phyloP scores from a whole-genome alignment of 2,329 filamentous ascomycete species.

The Verticillium albo-atrum region DNA sequence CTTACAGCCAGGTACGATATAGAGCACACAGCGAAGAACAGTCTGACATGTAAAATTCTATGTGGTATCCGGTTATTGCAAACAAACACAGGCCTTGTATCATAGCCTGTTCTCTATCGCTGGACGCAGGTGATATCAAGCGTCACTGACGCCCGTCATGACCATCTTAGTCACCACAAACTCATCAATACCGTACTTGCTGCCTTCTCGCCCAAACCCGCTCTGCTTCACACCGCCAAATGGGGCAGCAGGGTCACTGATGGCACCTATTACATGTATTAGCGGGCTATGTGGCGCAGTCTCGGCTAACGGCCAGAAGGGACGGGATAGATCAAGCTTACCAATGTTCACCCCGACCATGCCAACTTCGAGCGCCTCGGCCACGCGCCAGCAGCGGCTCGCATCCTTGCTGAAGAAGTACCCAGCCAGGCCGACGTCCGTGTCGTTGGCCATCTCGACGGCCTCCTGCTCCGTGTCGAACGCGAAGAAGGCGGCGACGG shows the following conservation, averaged over 20 bases:
- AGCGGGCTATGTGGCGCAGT: background rate
- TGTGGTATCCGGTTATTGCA: no score
- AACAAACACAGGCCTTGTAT: no score
- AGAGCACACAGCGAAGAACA: no score
- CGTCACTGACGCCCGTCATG: slow-evolving; percentile 5
- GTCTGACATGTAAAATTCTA: no score
- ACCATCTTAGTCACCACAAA: slow-evolving; percentile 13
- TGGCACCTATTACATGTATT: slow-evolving; percentile 4
- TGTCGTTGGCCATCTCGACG: slow-evolving; percentile 31
- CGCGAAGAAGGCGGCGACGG: slow-evolving; percentile 20
- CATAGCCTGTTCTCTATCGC: background rate
- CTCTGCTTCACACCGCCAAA: slow-evolving; percentile 83
- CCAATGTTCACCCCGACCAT: slow-evolving; percentile 60
- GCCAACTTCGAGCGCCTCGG: slow-evolving; percentile 55
- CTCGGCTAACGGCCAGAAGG: no score
- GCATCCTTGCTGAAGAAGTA: slow-evolving; percentile 28
- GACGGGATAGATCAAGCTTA: slow-evolving; percentile 12
- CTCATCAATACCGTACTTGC: slow-evolving; percentile 46
- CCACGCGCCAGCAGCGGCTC: slow-evolving; percentile 37
- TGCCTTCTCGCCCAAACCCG: slow-evolving; percentile 76
- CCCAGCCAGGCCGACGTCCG: slow-evolving; percentile 30
- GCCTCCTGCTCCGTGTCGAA: slow-evolving; percentile 34
- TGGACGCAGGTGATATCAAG: background rate
- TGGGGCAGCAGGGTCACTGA: slow-evolving; percentile 47
- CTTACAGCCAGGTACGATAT: no score